Evolutionary conservation across 140 eudicot genomes (phyloP), one percentile per base, ranked within the genome.

Genomic region (Ambrosia hybrid): DNA sequence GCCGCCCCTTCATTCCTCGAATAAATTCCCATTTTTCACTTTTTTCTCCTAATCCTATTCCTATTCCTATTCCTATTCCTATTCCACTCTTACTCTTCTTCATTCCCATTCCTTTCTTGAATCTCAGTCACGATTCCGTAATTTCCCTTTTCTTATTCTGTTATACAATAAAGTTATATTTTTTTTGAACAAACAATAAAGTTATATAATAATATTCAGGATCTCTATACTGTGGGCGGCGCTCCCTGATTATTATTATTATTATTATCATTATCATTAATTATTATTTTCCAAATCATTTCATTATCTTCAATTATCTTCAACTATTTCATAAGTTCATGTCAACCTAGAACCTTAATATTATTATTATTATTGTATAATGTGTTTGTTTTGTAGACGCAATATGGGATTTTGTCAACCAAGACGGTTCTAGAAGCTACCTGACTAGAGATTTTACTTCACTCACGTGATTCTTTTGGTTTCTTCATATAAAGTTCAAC

Each of bases 351-450:
- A 21, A 21, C 26, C 26, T 21, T 21, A 21, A 21, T 21, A 21
- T 21, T 21, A 21, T 21, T 21, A 51, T 13, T 68, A 37, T 71
- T 21, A 57, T 17, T 33, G 14, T 76, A 21, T 77, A 77, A 70
- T 70, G 76, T 62, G 72, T 73, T 64, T 72, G n/a, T 69, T 70
- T 70, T 70, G 76, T 70, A 63, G 58, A 77, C 21, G 26, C 76
- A 36, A 38, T 69, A 37, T 61, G 63, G 65, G 9, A 41, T 59
- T 60, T 70, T 59, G 76, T 76, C 81, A 76, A 68, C 76, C 76
- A 3, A 37, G 38, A 76, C 60, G 11, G 21, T 76, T 76, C 76
- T 68, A 76, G 76, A 76, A 76, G 48, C 81, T 60, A 17, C 5
- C 70, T 64, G 80, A 16, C 80, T 21, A 21, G 26, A 21, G 26